Evolutionary conservation across 2,329 filamentous ascomycete species (phyloP), one percentile per base, ranked within the genome.

Genomic region (Calcarisporium arbuscula): DNA sequence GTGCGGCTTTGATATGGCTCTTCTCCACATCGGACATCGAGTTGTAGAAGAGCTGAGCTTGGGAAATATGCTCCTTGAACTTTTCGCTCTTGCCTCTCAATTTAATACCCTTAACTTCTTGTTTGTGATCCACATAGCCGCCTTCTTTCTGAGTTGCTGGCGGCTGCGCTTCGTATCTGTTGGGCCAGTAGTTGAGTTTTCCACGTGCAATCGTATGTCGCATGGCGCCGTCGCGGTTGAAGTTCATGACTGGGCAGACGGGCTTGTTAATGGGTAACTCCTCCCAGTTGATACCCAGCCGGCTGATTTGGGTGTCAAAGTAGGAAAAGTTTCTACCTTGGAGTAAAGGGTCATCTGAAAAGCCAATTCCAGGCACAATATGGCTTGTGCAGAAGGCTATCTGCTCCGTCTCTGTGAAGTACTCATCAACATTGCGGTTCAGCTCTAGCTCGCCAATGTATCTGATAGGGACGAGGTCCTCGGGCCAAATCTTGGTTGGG

Each of bases 21-120:
- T 83, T 78, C 58, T 90, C 85, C 4, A 76, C 64, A 1, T 69
- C 60, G 0, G 76, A 74, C 45, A 90, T 58, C 12, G 82, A 88
- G 64, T 90, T 90, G 64, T 79, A 90, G 64, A 92, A 92, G 2
- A 90, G 65, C 52, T 89, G 83, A 0, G 85, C 84, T 55, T 92
- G 85, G 32, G 73, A 80, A 58, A 75, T 76, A 53, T 90, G 83
- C 42, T 92, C 84, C 43, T 69, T 72, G 67, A 90, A 90, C 62
- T 90, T 90, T 46, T 70, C 70, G 43, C 77, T 83, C 51, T 74
- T 68, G 6, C 80, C 64, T 9, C 85, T 77, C 14, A 70, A 64
- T 64, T 92, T 90, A 53, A 85, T 77, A 4, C 84, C 84, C 5
- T 64, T 65, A 2, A 85, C 60, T 55, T 79, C 81, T 40, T 76